Percentiles rank a stretch among this genome's conserved stretches.
Conservation (phyloP, 2,329 filamentous ascomycete species). For the Laburnicola sp. region DNA sequence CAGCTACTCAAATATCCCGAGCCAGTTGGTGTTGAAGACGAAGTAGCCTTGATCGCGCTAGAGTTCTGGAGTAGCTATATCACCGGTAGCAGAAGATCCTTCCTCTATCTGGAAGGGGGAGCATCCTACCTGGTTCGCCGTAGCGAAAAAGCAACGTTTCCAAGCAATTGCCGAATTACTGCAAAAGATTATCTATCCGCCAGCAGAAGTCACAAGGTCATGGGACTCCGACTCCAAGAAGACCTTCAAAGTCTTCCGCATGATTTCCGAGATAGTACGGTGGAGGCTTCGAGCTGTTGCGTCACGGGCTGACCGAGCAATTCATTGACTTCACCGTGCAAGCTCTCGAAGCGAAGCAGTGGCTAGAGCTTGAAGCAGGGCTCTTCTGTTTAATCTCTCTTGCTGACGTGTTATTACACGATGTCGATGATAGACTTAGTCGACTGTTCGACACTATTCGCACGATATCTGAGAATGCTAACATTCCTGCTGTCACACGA, state of each 20-base stretch:
- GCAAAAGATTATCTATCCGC: constrained; percentile 70
- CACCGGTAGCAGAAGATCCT: constrained; percentile 63
- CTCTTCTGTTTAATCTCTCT: constrained; percentile 68
- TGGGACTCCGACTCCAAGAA: constrained; percentile 73
- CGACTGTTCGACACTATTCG: constrained; percentile 64
- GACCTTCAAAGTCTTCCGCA: constrained; percentile 71
- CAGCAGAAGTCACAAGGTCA: constrained; percentile 57
- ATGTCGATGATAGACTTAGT: constrained; percentile 60
- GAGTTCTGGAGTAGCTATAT: constrained; percentile 85
- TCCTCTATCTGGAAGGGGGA: constrained; percentile 36
- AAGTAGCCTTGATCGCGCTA: constrained; percentile 71
- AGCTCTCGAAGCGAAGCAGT: constrained; percentile 48
- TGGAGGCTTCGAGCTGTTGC: constrained; percentile 64
- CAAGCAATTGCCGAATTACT: constrained; percentile 68
- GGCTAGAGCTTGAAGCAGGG: constrained; percentile 56
- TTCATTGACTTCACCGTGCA: constrained; percentile 51
- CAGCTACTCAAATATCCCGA: constrained; percentile 68
- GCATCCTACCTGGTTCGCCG: constrained; percentile 59
- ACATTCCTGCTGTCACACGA: constrained; percentile 64
- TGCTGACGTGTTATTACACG: constrained; percentile 68
- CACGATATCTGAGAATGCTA: constrained; percentile 48
- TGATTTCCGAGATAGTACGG: constrained; percentile 76
- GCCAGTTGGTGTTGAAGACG: constrained; percentile 71
- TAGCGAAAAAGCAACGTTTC: constrained; percentile 63
- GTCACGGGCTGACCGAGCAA: constrained; percentile 50